phyloP scores from a whole-genome alignment of 805 yeast genomes.

The Nakazawaea wyomingensis region DNA sequence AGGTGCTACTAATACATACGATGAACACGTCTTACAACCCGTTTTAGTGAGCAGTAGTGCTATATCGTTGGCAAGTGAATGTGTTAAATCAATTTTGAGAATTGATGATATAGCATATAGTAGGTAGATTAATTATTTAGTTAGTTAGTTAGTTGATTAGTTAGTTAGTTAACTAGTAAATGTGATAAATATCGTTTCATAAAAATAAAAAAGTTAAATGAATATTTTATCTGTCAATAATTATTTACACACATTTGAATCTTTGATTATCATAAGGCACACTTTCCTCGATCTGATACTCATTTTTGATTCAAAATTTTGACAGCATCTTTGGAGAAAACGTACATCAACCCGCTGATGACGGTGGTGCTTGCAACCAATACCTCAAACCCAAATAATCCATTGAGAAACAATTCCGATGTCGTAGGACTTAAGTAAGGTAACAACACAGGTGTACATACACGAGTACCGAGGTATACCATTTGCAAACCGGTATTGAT shows the following conservation, averaged over 20 bases:
- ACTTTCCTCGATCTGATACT: no score
- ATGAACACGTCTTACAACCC: conserved; percentile 95
- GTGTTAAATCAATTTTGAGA: conserved; percentile 91
- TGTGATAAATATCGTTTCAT: no score
- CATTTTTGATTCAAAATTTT: conserved; percentile 34
- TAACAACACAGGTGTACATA: conserved; percentile 47
- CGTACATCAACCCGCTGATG: conserved; percentile 72
- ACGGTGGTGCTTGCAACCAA: conserved; percentile 68
- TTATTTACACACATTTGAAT: conserved; percentile 17
- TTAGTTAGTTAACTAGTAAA: no score
- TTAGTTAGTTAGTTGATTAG: no score
- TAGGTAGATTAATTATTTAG: conserved; percentile 38
- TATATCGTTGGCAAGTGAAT: conserved; percentile 89
- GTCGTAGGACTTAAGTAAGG: conserved; percentile 27
- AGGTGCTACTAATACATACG: conserved; percentile 84
- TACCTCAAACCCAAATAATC: conserved; percentile 38
- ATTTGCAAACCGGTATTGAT: conserved; percentile 89
- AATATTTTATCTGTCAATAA: conserved; percentile 22
- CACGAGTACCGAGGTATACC: conserved; percentile 70
- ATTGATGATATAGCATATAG: conserved; percentile 96
- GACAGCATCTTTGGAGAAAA: conserved; percentile 66
- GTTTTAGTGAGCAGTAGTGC: conserved; percentile 93
- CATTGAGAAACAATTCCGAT: conserved; percentile 20
- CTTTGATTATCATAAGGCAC: no score
- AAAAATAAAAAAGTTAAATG: neutral